Conservation (phyloP, 176 grass and related monocot genomes). For the Dactylis glomerata region DNA sequence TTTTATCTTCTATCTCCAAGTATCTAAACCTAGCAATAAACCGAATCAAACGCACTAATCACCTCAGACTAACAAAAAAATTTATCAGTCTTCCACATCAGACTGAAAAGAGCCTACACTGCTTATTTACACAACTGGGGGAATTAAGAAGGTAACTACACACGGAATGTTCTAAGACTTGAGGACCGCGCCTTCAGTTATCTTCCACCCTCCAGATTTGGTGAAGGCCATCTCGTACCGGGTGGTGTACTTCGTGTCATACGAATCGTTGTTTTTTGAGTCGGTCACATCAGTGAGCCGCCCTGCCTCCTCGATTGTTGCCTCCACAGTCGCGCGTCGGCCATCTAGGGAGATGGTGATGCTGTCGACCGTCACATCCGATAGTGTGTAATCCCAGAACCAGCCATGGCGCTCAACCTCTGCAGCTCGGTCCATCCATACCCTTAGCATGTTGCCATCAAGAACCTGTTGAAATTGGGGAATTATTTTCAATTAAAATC, state of each 20-base stretch:
- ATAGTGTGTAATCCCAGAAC: slow-evolving; percentile 83
- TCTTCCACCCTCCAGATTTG: slow-evolving; percentile 74
- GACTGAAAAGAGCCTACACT: background rate
- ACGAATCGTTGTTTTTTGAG: slow-evolving; percentile 48
- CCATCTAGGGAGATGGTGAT: slow-evolving; percentile 71
- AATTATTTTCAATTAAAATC: background rate
- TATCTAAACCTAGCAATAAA: background rate
- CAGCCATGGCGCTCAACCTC: slow-evolving; percentile 73
- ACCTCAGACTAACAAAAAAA: background rate
- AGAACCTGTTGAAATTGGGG: slow-evolving; percentile 42
- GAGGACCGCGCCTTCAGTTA: slow-evolving; percentile 80
- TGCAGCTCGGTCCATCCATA: slow-evolving; percentile 67
- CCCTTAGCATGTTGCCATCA: slow-evolving; percentile 81
- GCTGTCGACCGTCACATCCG: slow-evolving; percentile 62
- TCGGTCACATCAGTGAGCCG: slow-evolving; percentile 42
- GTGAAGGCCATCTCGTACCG: slow-evolving; percentile 70
- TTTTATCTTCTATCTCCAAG: background rate
- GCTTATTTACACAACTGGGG: slow-evolving; percentile 35
- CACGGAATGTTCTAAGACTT: slow-evolving; percentile 32
- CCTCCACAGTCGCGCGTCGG: slow-evolving; percentile 64
- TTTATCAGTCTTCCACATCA: background rate
- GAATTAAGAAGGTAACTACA: background rate
- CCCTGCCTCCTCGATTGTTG: slow-evolving; percentile 68
- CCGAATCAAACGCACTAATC: background rate
- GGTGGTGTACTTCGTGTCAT: slow-evolving; percentile 57